Evolutionary conservation across 768 basidiomycete species (phyloP), one percentile per base, ranked within the genome.

Genomic region (Russula lepida): DNA sequence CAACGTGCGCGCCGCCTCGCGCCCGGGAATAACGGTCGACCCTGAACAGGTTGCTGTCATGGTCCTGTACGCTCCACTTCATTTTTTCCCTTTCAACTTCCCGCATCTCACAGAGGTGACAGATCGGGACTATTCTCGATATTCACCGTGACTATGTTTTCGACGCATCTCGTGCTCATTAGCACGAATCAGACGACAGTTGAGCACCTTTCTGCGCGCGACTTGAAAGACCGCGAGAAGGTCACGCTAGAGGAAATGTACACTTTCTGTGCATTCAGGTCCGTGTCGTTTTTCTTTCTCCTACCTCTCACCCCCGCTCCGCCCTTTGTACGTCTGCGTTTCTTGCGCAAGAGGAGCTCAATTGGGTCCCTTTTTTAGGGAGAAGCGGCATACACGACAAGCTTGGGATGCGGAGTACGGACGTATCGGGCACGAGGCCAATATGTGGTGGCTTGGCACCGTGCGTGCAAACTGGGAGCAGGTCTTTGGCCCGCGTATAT

Each of bases 321-420:
- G n/a, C 5, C 17, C 15, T 11, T 48, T 17, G 47, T 25, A 6
- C 37, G 8, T 9, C 12, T 12, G 25, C n/a, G 23, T 32, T 1
- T 27, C 12, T 13, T 3, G 8, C 30, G 23, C 58, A 47, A 17
- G 28, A 19, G 9, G 28, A 32, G 27, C 54, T 48, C 28, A 11
- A 11, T 41, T 53, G 32, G 6, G 15, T 61, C 32, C 8, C 23
- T 23, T 21, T 47, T n/a, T 44, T 69, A 87, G 86, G 25, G 79
- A 75, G 3, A 86, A 80, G 63, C 74, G 73, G 35, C 71, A 69
- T 35, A 80, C 76, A 19, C 70, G 68, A 46, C 71, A 68, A 37
- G 71, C 76, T 47, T 95, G 89, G 86, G 83, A 92, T 64, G 72
- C 74, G 27, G 92, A 95, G 67, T 98, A 90, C 89, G 94, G 94